phyloP scores from a whole-genome alignment of 2,329 filamentous ascomycete species.

The Graphilbum ipis-grandicollis region DNA sequence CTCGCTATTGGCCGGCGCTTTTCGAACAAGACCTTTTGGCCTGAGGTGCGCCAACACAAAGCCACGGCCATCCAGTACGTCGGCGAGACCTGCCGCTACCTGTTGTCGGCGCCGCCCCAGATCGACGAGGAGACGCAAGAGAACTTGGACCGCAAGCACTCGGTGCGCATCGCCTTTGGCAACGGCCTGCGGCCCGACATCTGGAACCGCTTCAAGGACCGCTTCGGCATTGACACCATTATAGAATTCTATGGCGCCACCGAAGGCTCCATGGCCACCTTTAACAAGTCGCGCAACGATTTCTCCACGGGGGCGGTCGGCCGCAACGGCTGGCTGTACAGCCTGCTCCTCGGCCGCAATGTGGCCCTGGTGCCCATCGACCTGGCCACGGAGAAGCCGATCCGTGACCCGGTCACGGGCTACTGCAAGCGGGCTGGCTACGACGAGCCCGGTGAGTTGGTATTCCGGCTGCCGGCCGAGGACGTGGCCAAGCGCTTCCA shows the following conservation, averaged over 20 bases:
- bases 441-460: conserved; percentile 57
- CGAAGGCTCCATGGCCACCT: conserved; percentile 51
- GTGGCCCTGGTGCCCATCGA: conserved; percentile 53
- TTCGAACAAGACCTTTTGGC: conserved; percentile 61
- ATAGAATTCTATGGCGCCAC: conserved; percentile 72
- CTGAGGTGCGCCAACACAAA: conserved; percentile 50
- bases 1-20: conserved; percentile 62
- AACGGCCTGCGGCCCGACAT: conserved; percentile 77
- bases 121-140: conserved; percentile 46
- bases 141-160: conserved; percentile 54
- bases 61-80: conserved; percentile 76
- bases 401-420: conserved; percentile 50
- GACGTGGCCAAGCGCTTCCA: conserved; percentile 47
- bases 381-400: conserved; percentile 48
- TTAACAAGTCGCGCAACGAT: conserved; percentile 58
- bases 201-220: conserved; percentile 68
- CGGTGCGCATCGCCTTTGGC: conserved; percentile 59
- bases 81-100: conserved; percentile 71
- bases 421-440: conserved; percentile 41
- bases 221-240: conserved; percentile 58
- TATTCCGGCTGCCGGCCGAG: conserved; percentile 54
- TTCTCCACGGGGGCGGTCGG: conserved; percentile 65
- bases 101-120: conserved; percentile 49
- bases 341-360: conserved; percentile 30
- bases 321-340: conserved; percentile 45